These are phyloP conservation scores for Malassezia yamatoensis DNA, from an alignment of 1,284 basidiomycete genomes.

Conservation along the genomic window DNA sequence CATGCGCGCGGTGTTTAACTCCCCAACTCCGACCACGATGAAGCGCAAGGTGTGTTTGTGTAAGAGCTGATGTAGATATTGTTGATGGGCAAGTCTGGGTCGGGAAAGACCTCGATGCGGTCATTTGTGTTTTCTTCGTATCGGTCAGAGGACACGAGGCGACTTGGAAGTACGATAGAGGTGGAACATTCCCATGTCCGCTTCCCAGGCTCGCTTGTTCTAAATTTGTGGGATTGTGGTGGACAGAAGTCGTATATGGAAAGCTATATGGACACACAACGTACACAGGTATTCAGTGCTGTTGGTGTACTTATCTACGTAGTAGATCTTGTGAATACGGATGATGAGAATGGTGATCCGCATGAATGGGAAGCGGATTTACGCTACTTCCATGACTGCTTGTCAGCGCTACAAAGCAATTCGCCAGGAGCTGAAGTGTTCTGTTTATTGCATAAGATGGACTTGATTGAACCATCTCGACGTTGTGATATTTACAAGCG, in stretches of 20 bases:
- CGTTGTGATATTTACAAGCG: slow-evolving; percentile 57
- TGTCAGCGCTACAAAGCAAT: slow-evolving; percentile 32
- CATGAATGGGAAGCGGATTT: slow-evolving; percentile 53
- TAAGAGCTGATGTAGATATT: slow-evolving; percentile 22
- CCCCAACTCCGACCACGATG: slow-evolving; percentile 8
- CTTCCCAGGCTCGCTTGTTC: slow-evolving; percentile 86
- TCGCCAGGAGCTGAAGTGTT: slow-evolving; percentile 67
- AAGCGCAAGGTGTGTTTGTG: slow-evolving; percentile 21
- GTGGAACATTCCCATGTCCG: slow-evolving; percentile 95
- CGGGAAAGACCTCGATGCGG: slow-evolving; percentile 82
- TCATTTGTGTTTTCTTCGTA: slow-evolving; percentile 97
- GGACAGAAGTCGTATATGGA: slow-evolving; percentile 98
- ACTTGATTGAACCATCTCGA: slow-evolving; percentile 56
- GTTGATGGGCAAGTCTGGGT: slow-evolving; percentile 49
- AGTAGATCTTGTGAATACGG: slow-evolving; percentile 62
- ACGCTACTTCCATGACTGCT: slow-evolving; percentile 41
- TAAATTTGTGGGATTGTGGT: slow-evolving; percentile 93
- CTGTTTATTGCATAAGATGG: slow-evolving; percentile 95
- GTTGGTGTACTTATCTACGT: slow-evolving; percentile 97
- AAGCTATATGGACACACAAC: slow-evolving; percentile 79
- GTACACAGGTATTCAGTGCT: slow-evolving; percentile 82
- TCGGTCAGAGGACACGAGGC: slow-evolving; percentile 76
- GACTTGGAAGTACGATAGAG: slow-evolving; percentile 90
- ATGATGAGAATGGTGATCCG: slow-evolving; percentile 28
- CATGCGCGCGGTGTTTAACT: not conserved